Conservation (phyloP, 2,329 filamentous ascomycete genomes). For the Fusarium luffae region DNA sequence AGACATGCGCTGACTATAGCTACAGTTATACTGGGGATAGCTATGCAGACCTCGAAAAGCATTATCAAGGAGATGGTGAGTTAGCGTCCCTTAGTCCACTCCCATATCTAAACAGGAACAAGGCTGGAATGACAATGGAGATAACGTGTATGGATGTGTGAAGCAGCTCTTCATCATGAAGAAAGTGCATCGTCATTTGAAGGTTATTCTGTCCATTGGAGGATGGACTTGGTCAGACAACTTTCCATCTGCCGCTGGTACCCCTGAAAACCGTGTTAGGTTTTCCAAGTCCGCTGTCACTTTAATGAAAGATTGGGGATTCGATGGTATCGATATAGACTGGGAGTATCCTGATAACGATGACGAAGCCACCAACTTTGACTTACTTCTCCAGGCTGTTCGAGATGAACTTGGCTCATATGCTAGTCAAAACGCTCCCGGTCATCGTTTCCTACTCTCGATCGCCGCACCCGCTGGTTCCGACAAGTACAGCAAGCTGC, state of each 20-base stretch:
- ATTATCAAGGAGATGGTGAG: slow-evolving; percentile 69
- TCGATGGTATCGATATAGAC: slow-evolving; percentile 34
- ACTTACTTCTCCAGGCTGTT: slow-evolving; percentile 28
- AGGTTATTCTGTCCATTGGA: slow-evolving; percentile 31
- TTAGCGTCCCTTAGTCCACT: not conserved
- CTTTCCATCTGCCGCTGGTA: slow-evolving; percentile 29
- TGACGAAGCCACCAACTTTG: slow-evolving; percentile 23
- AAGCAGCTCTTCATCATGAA: slow-evolving; percentile 34
- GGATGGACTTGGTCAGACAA: slow-evolving; percentile 34
- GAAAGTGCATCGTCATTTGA: slow-evolving; percentile 31
- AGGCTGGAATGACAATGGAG: slow-evolving; percentile 19
- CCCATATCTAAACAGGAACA: not conserved
- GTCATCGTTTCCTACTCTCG: slow-evolving; percentile 25
- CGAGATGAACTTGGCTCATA: slow-evolving; percentile 25
- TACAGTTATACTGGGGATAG: slow-evolving; percentile 71
- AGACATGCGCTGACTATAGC: not conserved
- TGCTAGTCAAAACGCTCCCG: slow-evolving; percentile 7
- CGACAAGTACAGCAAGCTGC: slow-evolving; percentile 25
- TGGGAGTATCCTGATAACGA: slow-evolving; percentile 32
- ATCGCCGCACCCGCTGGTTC: slow-evolving; percentile 27
- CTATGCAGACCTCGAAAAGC: slow-evolving; percentile 78
- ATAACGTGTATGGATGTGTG: slow-evolving; percentile 34
- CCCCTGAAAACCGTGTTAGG: slow-evolving; percentile 14
- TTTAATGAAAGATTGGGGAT: slow-evolving; percentile 36
- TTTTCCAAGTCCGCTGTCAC: slow-evolving; percentile 30